phyloP scores from a whole-genome alignment of 805 yeast species.

The Yueomyces sp. region DNA sequence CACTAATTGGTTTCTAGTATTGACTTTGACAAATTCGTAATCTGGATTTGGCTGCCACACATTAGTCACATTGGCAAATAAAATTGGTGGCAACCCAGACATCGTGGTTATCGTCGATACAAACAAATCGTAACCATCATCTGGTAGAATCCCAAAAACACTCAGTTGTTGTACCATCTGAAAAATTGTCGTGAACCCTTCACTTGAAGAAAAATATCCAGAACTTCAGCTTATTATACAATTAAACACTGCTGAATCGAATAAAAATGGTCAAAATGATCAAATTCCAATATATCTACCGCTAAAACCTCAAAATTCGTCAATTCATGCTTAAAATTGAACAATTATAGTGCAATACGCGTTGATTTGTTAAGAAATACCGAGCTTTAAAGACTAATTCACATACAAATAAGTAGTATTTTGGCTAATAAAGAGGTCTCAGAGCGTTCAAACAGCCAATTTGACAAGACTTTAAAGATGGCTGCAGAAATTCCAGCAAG shows the following conservation, averaged over 20 bases:
- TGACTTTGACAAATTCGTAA: conserved; percentile 13
- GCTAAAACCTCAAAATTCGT: too few species aligned
- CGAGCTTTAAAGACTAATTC: too few species aligned
- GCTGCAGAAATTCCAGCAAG: conserved; percentile 31
- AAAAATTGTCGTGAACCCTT: background rate
- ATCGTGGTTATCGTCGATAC: conserved; percentile 18
- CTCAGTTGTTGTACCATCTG: conserved; percentile 23
- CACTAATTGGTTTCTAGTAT: conserved; percentile 19
- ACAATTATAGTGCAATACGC: too few species aligned
- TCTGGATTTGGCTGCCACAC: conserved; percentile 19
- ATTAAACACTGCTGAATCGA: too few species aligned
- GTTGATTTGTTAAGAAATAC: too few species aligned
- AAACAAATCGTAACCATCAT: conserved; percentile 17
- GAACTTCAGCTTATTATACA: too few species aligned
- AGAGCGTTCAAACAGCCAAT: background rate
- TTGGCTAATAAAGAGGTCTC: too few species aligned
- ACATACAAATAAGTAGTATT: too few species aligned
- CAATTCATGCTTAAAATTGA: too few species aligned
- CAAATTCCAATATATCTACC: too few species aligned
- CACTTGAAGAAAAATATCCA: background rate
- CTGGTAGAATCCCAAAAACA: conserved; percentile 17
- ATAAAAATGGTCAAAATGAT: too few species aligned
- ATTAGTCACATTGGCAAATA: conserved; percentile 15
- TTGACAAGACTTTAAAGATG: conserved; percentile 8
- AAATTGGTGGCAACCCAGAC: conserved; percentile 19